phyloP scores from a whole-genome alignment of 306 rosid species.

The Rubus parviflorus region DNA sequence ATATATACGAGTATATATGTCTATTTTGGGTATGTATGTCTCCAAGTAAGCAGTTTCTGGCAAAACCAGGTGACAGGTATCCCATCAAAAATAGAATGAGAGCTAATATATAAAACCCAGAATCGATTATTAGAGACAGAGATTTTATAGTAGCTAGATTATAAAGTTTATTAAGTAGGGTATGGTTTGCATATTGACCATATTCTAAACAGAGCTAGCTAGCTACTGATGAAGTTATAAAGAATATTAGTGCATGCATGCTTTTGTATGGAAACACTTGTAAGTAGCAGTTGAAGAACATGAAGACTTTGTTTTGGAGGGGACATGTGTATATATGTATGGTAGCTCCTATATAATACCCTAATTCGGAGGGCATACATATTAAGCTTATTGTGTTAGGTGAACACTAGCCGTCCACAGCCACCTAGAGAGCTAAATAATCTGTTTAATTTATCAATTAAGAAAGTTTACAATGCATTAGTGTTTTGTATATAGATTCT shows the following conservation, averaged over 20 bases:
- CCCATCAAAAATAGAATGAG: conserved; percentile 4
- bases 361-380: no score
- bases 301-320: conserved; percentile 31
- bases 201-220: neutral
- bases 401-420: conserved; percentile 29
- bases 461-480: no score
- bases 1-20: neutral
- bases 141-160: conserved; percentile 6
- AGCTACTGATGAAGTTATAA: neutral
- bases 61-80: neutral
- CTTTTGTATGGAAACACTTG: neutral
- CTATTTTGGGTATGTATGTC: neutral
- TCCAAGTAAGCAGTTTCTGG: neutral
- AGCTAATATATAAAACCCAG: neutral
- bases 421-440: neutral
- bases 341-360: no score
- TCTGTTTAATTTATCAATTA: neutral
- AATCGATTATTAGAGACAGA: conserved; percentile 14
- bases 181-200: neutral
- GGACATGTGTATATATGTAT: neutral
- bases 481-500: no score
- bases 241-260: neutral
- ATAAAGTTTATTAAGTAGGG: no score
- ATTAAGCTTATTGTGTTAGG: conserved; percentile 21
- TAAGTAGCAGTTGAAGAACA: conserved; percentile 8